Conservation (phyloP, 345 rosid genomes). For the Ceriops tagal region DNA sequence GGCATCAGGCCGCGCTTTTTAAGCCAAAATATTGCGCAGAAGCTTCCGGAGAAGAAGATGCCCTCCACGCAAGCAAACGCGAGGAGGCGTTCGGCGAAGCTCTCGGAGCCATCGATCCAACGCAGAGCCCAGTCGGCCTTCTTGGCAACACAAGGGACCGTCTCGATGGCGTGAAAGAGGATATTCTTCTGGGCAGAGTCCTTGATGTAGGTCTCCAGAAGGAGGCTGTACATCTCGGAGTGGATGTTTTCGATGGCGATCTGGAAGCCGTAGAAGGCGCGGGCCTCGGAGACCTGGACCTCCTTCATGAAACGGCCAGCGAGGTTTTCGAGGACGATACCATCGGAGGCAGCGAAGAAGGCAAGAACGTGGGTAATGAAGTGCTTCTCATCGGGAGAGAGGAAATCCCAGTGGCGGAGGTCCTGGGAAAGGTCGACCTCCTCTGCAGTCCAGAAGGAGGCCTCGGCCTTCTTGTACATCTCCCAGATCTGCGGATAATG, state of each 20-base stretch:
- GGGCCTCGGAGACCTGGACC: slow-evolving; percentile 86
- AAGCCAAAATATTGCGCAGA: slow-evolving; percentile 88
- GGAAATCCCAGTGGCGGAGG: slow-evolving; percentile 67
- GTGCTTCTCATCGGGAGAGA: slow-evolving; percentile 69
- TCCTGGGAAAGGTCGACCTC: slow-evolving; percentile 92
- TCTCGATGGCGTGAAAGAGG: slow-evolving; percentile 66
- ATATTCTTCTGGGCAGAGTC: slow-evolving; percentile 56
- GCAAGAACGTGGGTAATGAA: slow-evolving; percentile 89
- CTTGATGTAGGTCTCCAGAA: slow-evolving; percentile 85
- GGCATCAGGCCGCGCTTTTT: slow-evolving; percentile 95
- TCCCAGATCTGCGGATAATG: slow-evolving; percentile 92
- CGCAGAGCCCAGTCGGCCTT: slow-evolving; percentile 73
- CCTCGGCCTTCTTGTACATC: slow-evolving; percentile 97
- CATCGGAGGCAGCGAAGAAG: slow-evolving; percentile 95
- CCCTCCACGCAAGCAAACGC: slow-evolving; percentile 98
- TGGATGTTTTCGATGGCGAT: slow-evolving; percentile 95
- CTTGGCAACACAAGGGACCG: slow-evolving; percentile 71
- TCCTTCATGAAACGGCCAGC: slow-evolving; percentile 91
- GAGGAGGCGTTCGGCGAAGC: slow-evolving; percentile 69
- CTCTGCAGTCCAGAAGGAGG: slow-evolving; percentile 98
- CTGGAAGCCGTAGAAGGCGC: slow-evolving; percentile 97
- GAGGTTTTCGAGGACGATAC: slow-evolving; percentile 85
- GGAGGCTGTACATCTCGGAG: slow-evolving; percentile 94
- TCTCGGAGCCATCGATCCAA: slow-evolving; percentile 79
- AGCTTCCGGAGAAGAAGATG: slow-evolving; percentile 88